Evolutionary conservation across 2,329 filamentous ascomycete species (phyloP).

Genomic region (Leptographium flavum): DNA sequence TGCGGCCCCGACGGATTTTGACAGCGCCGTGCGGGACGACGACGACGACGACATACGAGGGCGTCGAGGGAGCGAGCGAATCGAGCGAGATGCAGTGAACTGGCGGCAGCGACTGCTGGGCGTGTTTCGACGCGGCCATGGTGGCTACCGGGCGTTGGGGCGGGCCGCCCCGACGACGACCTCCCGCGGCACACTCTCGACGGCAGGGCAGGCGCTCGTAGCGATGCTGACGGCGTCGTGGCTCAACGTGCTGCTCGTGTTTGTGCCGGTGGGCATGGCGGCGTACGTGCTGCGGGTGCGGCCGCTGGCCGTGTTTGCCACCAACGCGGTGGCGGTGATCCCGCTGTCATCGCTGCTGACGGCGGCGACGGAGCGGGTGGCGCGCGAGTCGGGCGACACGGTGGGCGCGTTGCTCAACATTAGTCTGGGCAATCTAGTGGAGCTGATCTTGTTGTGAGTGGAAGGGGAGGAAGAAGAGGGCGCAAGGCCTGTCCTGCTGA

Average conservation of each 20-base stretch:
- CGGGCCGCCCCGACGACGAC: no score
- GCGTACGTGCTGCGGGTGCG: constrained; percentile 36
- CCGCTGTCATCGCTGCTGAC: constrained; percentile 59
- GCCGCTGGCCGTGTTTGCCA: constrained; percentile 51
- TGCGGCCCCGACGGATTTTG: background rate
- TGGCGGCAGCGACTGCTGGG: no score
- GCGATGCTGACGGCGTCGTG: constrained; percentile 55
- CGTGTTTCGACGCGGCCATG: background rate
- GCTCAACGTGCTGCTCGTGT: constrained; percentile 62
- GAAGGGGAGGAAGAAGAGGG: background rate
- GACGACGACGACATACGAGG: constrained; percentile 1
- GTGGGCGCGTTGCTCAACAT: constrained; percentile 17
- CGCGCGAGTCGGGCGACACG: constrained; percentile 17
- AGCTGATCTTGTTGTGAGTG: constrained; percentile 58
- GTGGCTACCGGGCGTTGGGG: background rate
- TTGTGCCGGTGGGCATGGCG: constrained; percentile 66
- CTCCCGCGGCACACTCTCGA: background rate
- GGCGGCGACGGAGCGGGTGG: constrained; percentile 62
- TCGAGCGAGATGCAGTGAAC: no score
- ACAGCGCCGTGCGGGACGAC: background rate
- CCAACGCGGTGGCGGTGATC: constrained; percentile 64
- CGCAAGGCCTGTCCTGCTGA: no score
- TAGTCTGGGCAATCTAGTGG: constrained; percentile 61
- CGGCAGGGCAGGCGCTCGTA: constrained; percentile 2
- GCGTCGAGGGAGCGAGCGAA: background rate